A percentile compares a stretch with the other conserved stretches of the same genome.
These are phyloP conservation scores for Hygrocybe punicea DNA, from an alignment of 768 basidiomycete species.

Conservation along the genomic window DNA sequence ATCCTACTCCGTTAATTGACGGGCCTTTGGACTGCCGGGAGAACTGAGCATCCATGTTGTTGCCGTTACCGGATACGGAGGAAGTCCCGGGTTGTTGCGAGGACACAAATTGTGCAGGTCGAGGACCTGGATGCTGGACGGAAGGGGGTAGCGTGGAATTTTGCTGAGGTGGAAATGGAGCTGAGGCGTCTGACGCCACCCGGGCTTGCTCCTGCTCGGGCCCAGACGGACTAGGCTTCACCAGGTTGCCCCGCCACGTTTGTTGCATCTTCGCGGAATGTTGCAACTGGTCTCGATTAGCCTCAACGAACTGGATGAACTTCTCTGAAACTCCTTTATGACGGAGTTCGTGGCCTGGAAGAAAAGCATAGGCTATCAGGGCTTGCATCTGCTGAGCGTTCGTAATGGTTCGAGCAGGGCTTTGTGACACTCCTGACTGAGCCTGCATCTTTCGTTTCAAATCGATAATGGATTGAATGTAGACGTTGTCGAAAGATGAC, in stretches of 20 bases:
- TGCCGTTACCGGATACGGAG: not conserved
- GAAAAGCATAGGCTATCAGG: conserved; percentile 47
- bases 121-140: conserved; percentile 12
- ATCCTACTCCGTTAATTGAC: not conserved
- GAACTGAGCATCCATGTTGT: conserved; percentile 16
- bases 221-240: not conserved
- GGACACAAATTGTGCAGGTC: not conserved
- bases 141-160: not conserved
- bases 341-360: conserved; percentile 51
- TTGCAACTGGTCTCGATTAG: conserved; percentile 48
- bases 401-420: conserved; percentile 1
- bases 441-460: conserved; percentile 27
- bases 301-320: conserved; percentile 57
- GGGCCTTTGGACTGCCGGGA: not conserved
- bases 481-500: conserved; percentile 52
- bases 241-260: not conserved
- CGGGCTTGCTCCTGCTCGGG: not conserved
- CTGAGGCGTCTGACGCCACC: not conserved
- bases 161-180: conserved; percentile 2
- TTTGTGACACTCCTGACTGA: conserved; percentile 9
- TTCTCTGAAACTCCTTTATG: conserved; percentile 46
- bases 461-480: conserved; percentile 43
- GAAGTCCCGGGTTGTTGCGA: not conserved
- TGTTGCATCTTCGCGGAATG: conserved; percentile 2
- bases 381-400: conserved; percentile 34